These are phyloP conservation scores for Trichoderma afroharzianum DNA, from an alignment of 2,329 filamentous ascomycete species.

Conservation along the genomic window DNA sequence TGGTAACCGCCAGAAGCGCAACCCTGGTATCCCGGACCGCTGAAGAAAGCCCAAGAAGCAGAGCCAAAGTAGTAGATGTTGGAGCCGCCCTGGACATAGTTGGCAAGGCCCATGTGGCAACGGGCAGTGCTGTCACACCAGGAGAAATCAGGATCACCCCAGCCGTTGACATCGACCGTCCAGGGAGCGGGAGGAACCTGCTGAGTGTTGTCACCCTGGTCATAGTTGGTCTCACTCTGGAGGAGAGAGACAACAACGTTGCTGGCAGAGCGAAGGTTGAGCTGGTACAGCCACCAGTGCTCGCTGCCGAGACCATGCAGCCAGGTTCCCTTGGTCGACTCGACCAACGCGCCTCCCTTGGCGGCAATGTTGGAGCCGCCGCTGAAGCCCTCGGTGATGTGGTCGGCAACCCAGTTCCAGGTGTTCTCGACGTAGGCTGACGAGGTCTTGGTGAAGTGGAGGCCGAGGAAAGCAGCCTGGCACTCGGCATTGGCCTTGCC, in stretches of 20 bases:
- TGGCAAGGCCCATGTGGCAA: conserved; percentile 42
- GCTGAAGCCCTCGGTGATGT: conserved; percentile 45
- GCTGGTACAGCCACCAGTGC: conserved; percentile 57
- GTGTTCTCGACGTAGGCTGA: conserved; percentile 25
- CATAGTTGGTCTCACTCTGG: conserved; percentile 51
- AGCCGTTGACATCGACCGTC: conserved; percentile 32
- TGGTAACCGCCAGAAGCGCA: conserved; percentile 29
- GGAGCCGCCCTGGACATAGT: conserved; percentile 40
- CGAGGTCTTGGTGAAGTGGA: conserved; percentile 43
- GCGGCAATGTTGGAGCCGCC: conserved; percentile 44
- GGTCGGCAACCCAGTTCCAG: conserved; percentile 46
- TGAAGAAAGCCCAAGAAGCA: conserved; percentile 44
- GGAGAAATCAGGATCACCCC: conserved; percentile 42
- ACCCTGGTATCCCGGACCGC: conserved; percentile 35
- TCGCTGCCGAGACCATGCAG: conserved; percentile 46
- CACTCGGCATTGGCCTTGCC: conserved; percentile 33
- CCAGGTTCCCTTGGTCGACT: conserved; percentile 50
- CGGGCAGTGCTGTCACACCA: conserved; percentile 35
- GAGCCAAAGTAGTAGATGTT: conserved; percentile 40
- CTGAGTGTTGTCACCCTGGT: conserved; percentile 33
- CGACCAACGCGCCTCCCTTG: conserved; percentile 47
- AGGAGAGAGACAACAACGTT: conserved; percentile 51
- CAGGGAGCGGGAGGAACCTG: conserved; percentile 37
- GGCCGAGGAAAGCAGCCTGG: conserved; percentile 44
- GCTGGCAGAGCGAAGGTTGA: conserved; percentile 47